These are phyloP conservation scores for Phaeosphaeria sp. DNA, from an alignment of 2,329 filamentous ascomycete species.

Conservation along the genomic window DNA sequence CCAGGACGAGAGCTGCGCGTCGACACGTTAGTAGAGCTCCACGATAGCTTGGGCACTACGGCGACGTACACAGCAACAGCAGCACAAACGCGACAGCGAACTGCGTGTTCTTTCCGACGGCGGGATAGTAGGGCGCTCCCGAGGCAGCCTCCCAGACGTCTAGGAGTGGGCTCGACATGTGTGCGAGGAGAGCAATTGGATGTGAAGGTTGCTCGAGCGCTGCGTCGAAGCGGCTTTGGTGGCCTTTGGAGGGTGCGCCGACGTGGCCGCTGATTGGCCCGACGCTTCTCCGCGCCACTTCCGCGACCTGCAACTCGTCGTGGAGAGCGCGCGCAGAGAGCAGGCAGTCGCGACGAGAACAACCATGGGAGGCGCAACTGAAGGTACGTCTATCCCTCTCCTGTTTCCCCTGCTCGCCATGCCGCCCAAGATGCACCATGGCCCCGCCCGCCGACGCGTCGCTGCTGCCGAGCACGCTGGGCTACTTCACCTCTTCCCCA, in stretches of 20 bases:
- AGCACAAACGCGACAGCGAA: slow-evolving; percentile 81
- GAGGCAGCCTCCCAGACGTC: slow-evolving; percentile 94
- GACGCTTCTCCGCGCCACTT: slow-evolving; percentile 21
- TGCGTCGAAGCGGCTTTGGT: slow-evolving; percentile 28
- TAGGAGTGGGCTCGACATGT: slow-evolving; percentile 63
- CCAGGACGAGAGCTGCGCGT: slow-evolving; percentile 66
- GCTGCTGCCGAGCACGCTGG: slow-evolving; percentile 22
- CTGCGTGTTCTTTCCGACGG: slow-evolving; percentile 81
- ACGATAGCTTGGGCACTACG: slow-evolving; percentile 10
- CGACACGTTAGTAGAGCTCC: slow-evolving; percentile 37
- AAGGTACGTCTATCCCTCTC: slow-evolving; percentile 37
- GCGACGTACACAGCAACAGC: slow-evolving; percentile 66
- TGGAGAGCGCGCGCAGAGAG: slow-evolving; percentile 9
- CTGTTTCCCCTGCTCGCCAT: neutral
- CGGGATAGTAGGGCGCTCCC: slow-evolving; percentile 81
- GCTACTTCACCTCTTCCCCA: slow-evolving; percentile 28
- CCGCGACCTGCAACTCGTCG: slow-evolving; percentile 17
- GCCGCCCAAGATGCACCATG: slow-evolving; percentile 7
- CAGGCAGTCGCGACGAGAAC: slow-evolving; percentile 10
- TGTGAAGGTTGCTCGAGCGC: slow-evolving; percentile 7
- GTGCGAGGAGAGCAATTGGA: slow-evolving; percentile 25
- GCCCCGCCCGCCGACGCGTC: slow-evolving; percentile 13
- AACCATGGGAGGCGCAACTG: slow-evolving; percentile 43
- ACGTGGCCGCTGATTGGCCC: slow-evolving; percentile 22
- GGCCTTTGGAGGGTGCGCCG: slow-evolving; percentile 29